Evolutionary conservation across 371 early-diverging fungal species (phyloP).

Genomic region (Lichtheimia corymbifera): DNA sequence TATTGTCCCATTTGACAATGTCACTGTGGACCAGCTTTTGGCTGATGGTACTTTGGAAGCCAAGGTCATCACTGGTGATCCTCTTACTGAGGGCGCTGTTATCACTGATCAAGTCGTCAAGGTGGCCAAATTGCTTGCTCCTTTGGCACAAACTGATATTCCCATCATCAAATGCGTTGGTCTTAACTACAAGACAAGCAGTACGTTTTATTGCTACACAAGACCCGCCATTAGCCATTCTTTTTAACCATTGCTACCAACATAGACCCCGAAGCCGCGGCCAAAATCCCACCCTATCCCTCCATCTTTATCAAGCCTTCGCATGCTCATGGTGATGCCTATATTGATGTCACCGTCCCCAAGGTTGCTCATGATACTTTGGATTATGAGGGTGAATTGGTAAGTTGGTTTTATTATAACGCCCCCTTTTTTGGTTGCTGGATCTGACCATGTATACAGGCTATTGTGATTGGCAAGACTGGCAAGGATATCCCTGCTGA

Average conservation of each 20-base stretch:
- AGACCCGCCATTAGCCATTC: too few relatives aligned
- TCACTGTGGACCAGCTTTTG: constrained; percentile 27
- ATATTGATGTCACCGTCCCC: constrained; percentile 49
- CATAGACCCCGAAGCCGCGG: constrained; percentile 24
- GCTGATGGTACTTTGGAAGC: constrained; percentile 30
- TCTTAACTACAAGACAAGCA: constrained; percentile 53
- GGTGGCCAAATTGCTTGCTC: constrained; percentile 43
- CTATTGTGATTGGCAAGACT: constrained; percentile 58
- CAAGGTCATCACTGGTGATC: constrained; percentile 46
- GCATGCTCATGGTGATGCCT: constrained; percentile 43
- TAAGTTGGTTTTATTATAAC: neutral
- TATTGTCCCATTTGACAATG: constrained; percentile 12
- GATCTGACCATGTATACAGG: neutral
- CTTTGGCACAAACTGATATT: constrained; percentile 29
- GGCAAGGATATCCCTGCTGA: constrained; percentile 50
- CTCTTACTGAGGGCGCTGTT: constrained; percentile 28
- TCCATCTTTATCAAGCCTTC: constrained; percentile 60
- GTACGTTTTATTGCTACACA: constrained; percentile 3
- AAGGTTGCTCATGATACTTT: constrained; percentile 43
- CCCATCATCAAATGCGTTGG: constrained; percentile 59
- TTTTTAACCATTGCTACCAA: neutral
- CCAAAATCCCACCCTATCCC: constrained; percentile 31
- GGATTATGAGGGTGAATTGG: constrained; percentile 63
- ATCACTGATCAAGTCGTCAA: constrained; percentile 44
- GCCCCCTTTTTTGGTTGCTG: too few relatives aligned